Evolutionary conservation across 1,139 yeast genomes (phyloP).

Genomic region (Wickerhamomyces sp.): DNA sequence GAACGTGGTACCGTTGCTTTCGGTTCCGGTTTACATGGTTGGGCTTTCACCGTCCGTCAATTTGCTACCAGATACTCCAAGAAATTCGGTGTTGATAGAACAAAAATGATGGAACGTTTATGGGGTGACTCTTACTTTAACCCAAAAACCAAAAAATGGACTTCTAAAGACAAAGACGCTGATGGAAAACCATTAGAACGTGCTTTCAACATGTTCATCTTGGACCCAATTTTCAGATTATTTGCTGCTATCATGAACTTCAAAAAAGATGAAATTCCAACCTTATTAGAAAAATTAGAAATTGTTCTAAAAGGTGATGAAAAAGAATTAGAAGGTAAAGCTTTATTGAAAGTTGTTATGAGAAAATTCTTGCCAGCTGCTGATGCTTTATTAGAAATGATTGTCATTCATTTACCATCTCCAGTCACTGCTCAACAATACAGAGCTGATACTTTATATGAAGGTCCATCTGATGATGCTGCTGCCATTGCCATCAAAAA

Average conservation of each 20-base stretch:
- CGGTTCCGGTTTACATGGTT: conserved; percentile 99
- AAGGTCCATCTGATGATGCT: conserved; percentile 97
- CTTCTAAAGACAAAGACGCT: conserved; percentile 94
- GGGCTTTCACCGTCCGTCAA: conserved; percentile 99
- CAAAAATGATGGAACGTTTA: conserved; percentile 98
- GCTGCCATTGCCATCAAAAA: conserved; percentile 88
- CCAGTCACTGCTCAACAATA: conserved; percentile 98
- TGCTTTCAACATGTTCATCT: conserved; percentile 99
- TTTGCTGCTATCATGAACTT: conserved; percentile 94
- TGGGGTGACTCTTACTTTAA: conserved; percentile 99
- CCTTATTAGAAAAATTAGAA: conserved; percentile 87
- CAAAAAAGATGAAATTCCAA: conserved; percentile 94
- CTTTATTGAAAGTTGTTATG: conserved; percentile 97
- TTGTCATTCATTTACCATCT: conserved; percentile 97
- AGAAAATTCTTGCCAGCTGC: conserved; percentile 99
- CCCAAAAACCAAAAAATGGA: conserved; percentile 99
- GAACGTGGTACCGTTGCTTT: conserved; percentile 98
- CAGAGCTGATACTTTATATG: conserved; percentile 99
- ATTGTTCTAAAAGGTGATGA: conserved; percentile 87
- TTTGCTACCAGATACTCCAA: conserved; percentile 97
- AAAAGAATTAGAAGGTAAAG: conserved; percentile 98
- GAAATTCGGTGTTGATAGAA: conserved; percentile 99
- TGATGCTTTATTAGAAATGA: conserved; percentile 98
- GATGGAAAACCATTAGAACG: conserved; percentile 95
- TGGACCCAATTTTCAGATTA: conserved; percentile 98